These are phyloP conservation scores for Oryza rufipogon DNA, from an alignment of 176 grass and related monocot species.

Conservation along the genomic window DNA sequence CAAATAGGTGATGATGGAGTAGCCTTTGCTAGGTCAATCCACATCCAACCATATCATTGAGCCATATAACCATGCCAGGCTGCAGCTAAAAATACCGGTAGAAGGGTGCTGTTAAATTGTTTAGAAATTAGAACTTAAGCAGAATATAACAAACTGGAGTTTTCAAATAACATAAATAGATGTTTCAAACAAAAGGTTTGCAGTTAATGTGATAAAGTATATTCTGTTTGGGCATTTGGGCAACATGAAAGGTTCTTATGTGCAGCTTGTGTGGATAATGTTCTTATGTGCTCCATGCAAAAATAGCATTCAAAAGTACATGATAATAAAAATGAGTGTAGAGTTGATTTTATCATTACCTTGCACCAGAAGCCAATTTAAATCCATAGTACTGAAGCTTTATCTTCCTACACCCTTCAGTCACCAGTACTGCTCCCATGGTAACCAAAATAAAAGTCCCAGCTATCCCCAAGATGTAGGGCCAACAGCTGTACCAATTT, in stretches of 20 bases:
- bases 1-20: slow-evolving; percentile 1
- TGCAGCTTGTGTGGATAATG: background rate
- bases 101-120: slow-evolving; percentile 9
- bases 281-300: background rate
- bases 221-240: background rate
- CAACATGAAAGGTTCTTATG: background rate
- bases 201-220: background rate
- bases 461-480: slow-evolving; percentile 72
- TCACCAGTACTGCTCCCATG: slow-evolving; percentile 93
- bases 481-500: slow-evolving; percentile 67
- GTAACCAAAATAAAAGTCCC: slow-evolving; percentile 82
- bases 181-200: background rate
- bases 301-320: slow-evolving; percentile 12
- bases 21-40: background rate
- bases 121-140: background rate
- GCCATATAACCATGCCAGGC: slow-evolving; percentile 13
- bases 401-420: slow-evolving; percentile 97
- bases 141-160: background rate
- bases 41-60: slow-evolving; percentile 26
- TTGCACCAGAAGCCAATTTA: slow-evolving; percentile 85
- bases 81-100: background rate
- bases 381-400: slow-evolving; percentile 97
- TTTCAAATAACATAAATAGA: background rate
- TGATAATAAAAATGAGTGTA: slow-evolving; percentile 6
- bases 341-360: slow-evolving; percentile 50